These are phyloP conservation scores for Verticillium longisporum DNA, from an alignment of 2,329 filamentous ascomycete genomes.

Conservation along the genomic window DNA sequence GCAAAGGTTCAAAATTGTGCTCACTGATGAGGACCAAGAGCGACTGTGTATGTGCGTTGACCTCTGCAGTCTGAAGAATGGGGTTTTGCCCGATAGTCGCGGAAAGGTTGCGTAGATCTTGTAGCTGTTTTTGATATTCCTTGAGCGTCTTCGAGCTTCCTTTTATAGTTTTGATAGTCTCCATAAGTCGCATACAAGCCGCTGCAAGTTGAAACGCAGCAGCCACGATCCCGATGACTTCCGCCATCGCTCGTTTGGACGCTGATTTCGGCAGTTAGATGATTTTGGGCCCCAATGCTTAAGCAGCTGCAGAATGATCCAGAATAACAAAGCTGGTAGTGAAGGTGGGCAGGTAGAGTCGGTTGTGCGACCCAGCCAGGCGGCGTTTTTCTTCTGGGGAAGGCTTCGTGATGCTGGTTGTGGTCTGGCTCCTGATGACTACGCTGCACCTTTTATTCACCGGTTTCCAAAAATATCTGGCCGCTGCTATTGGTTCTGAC, in stretches of 20 bases:
- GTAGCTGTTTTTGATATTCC: conserved; percentile 14
- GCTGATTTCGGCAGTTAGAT: background rate
- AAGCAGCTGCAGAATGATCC: background rate
- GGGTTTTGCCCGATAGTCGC: conserved; percentile 13
- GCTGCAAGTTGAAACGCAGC: conserved; percentile 12
- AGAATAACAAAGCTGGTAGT: background rate
- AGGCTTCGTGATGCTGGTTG: too few relatives aligned
- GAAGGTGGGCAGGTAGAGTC: too few relatives aligned
- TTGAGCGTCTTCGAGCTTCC: conserved; percentile 8
- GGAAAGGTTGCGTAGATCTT: conserved; percentile 14
- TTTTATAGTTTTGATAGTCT: conserved; percentile 16
- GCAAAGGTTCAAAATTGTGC: conserved; percentile 3
- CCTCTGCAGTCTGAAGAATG: conserved; percentile 14
- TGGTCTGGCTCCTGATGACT: too few relatives aligned
- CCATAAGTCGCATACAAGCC: conserved; percentile 10
- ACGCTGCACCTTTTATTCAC: too few relatives aligned
- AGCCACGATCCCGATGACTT: conserved; percentile 15
- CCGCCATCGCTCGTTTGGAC: conserved; percentile 11
- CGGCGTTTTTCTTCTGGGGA: too few relatives aligned
- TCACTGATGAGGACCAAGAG: conserved; percentile 10
- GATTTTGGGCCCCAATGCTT: background rate
- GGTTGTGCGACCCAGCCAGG: too few relatives aligned
- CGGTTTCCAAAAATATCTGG: too few relatives aligned
- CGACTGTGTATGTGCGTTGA: conserved; percentile 8
- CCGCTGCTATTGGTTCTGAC: too few relatives aligned